Evolutionary conservation across 805 yeast species (phyloP), one percentile per base, ranked within the genome.

Genomic region (Debaryomyces prosopidis): DNA sequence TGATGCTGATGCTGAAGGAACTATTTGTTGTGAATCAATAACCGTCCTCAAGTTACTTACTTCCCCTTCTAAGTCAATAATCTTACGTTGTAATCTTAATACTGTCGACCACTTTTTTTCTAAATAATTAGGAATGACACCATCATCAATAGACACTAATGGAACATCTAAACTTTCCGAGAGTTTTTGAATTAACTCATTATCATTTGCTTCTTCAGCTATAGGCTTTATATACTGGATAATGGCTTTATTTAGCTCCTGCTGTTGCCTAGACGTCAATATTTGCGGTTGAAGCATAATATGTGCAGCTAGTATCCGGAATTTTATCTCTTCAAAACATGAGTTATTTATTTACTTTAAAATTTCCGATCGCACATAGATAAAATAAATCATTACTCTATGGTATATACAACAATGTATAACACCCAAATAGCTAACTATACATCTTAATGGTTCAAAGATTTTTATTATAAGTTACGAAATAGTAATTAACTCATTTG

Each of bases 31-130:
- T 11, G 66, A 49, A 17, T 74, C 77, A 15, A 76, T 55, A 12
- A 71, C 68, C n/a, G 76, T 74, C 35, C 78, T 68, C 49, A 84
- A 67, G 33, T 76, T 73, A 14, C 64, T 64, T 4, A 79, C 61
- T 39, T 82, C 84, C 15, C 75, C 65, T 57, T 91, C 96, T 36
- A 89, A 64, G 42, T 84, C 92, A 46, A 85, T 68, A 36, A 85
- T 83, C 55, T 80, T 77, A 50, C 82, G 79, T 65, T 92, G 97
- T 26, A 92, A 71, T 38, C 96, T 71, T 27, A 89, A 74, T 3
- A 91, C 92, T 0, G 96, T 84, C 0, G 85, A 75, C 97, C 97
- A 91, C 67, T 90, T 91, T 65, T 84, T 85, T 53, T 85, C 89
- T 33, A 89, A 67, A 47, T 71, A 73, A 50, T 69, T 60, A 40